Percentiles rank a stretch among this genome's conserved stretches.
These are phyloP conservation scores for Cordia subcordata DNA, from an alignment of 257 asterid genomes.

Conservation along the genomic window DNA sequence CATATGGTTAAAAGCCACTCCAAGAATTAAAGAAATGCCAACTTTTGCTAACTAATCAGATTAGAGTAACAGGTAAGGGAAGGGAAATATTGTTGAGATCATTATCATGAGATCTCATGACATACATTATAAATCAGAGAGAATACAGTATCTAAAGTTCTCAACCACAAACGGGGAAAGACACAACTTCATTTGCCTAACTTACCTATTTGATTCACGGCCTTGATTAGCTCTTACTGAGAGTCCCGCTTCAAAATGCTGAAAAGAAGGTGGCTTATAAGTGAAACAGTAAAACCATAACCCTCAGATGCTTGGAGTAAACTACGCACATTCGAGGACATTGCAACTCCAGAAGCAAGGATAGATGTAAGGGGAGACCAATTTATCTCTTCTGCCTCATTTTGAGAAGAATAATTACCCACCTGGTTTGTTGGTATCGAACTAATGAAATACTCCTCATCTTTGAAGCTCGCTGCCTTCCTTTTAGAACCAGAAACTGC, in stretches of 20 bases:
- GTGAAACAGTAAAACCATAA: neutral
- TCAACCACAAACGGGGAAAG: no score
- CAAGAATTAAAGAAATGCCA: neutral
- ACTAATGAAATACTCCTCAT: slow-evolving; percentile 87
- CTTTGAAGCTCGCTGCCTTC: slow-evolving; percentile 75
- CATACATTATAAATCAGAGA: no score
- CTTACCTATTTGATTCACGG: slow-evolving; percentile 68
- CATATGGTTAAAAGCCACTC: neutral
- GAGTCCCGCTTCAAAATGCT: slow-evolving; percentile 98
- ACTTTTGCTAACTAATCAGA: no score
- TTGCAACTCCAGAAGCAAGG: neutral
- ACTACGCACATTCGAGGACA: neutral
- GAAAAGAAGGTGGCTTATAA: slow-evolving; percentile 24
- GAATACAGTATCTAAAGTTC: no score
- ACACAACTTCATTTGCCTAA: neutral
- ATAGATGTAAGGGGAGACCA: neutral
- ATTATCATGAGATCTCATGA: no score
- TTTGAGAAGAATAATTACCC: neutral
- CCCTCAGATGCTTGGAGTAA: neutral
- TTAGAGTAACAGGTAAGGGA: no score
- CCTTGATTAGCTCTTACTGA: slow-evolving; percentile 64
- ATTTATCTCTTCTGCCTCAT: neutral
- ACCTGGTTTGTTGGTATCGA: slow-evolving; percentile 93
- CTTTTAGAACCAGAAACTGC: slow-evolving; percentile 81
- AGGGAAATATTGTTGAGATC: no score